Base-by-base conservation (phyloP, 306 rosid genomes). In the Cyclanthera cordifolia region DNA sequence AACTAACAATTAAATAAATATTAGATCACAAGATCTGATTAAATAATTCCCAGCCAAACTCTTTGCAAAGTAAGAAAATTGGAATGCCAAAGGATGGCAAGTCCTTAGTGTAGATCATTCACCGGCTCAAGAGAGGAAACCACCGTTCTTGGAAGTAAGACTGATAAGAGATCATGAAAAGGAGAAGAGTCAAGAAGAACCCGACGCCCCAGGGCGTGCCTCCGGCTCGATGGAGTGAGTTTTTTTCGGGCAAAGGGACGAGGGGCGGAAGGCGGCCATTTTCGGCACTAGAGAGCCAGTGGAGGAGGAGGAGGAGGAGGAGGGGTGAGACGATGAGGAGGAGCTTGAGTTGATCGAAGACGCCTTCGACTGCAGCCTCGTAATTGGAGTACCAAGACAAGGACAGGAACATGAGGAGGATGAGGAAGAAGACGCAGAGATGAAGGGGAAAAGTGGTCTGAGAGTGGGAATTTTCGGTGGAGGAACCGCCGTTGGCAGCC, bases 181-280 rank as follows among this genome's bases (percentile, higher is more conserved):
- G 67, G 0, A 89, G 81, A 70, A 85, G 14, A n/a, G 85, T 93
- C 55, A 89, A 90, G 47, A 85, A n/a, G 25, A 86, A 75, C 0
- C 85, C 96, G 53, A 89, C 82, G 1, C 96, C 96, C 96, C 96
- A 89, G 27, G 96, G 96, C 52, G 93, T 89, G 46, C 87, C 93
- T 66, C 93, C 93, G 0, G 88, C 92, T 21, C 85, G 74, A 6
- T 88, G 88, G 14, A 86, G 75, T 1, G 90, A 74, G 1, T 86
- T 90, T 72, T 25, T 71, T 70, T 84, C 87, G 1, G 88, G 37
- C 37, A 32, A 32, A 6, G 37, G 37, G 37, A 32, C 37, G 37
- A 32, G 37, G 37, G 37, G 85, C 52, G 80, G 71, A 1, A 78
- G 28, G 7, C 23, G 47, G 9, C 69, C 69, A 14, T 34, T 46